phyloP scores from a whole-genome alignment of 441 rosid genomes.

The Hura crepitans region DNA sequence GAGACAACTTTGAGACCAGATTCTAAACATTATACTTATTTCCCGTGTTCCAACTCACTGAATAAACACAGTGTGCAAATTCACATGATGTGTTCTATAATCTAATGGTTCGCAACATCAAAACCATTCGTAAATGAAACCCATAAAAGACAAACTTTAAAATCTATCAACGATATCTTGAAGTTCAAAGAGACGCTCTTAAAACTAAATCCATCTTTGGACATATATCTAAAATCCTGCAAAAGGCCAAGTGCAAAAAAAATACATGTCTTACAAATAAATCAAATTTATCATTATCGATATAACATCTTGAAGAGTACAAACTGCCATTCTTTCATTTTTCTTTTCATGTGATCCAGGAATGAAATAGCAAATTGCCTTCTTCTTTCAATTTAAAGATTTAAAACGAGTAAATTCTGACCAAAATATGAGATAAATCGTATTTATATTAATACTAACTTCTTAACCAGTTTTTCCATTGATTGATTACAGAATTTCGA shows the following conservation, averaged over 20 bases:
- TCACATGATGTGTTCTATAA: not conserved
- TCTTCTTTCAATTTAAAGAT: not conserved
- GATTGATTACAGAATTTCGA: no score
- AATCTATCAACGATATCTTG: no score
- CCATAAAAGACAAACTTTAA: no score
- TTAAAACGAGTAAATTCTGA: not conserved
- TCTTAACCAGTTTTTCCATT: no score
- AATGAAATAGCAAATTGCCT: not conserved
- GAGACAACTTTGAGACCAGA: not conserved
- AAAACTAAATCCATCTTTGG: not conserved
- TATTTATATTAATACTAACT: no score
- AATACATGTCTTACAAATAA: no score
- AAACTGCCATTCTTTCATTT: no score
- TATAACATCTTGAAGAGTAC: no score
- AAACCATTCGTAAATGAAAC: not conserved
- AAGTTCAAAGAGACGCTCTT: not conserved
- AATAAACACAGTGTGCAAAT: not conserved
- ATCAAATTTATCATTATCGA: no score
- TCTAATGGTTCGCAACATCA: not conserved
- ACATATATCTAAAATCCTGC: not conserved
- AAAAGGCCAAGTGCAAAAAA: no score
- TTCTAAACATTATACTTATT: not conserved
- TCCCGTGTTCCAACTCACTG: not conserved
- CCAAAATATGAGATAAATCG: not conserved
- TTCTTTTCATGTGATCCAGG: no score